phyloP scores from a whole-genome alignment of 108 stramenopile species.

The Mediolabrus comicus region DNA sequence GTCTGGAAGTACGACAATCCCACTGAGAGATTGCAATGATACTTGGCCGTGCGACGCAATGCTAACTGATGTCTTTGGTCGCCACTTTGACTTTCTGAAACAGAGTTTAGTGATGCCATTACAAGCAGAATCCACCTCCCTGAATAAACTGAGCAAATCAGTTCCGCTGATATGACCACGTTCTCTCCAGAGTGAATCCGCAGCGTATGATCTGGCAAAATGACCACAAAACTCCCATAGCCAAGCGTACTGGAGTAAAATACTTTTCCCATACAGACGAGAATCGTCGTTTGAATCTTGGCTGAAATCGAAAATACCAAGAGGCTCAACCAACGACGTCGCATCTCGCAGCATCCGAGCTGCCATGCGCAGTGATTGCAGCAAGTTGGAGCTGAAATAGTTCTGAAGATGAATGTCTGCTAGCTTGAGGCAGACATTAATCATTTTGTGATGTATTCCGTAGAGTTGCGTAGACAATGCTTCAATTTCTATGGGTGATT shows the following conservation, averaged over 20 bases:
- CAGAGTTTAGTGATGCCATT: slow-evolving; percentile 19
- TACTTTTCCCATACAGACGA: slow-evolving; percentile 32
- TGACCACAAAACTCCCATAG: slow-evolving; percentile 87
- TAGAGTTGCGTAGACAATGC: slow-evolving; percentile 74
- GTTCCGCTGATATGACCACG: slow-evolving; percentile 74
- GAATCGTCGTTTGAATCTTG: slow-evolving; percentile 3
- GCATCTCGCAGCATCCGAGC: slow-evolving; percentile 63
- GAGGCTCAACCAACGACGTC: slow-evolving; percentile 42
- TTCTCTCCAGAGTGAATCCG: slow-evolving; percentile 77
- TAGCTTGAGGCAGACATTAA: slow-evolving; percentile 74
- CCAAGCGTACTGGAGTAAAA: slow-evolving; percentile 74
- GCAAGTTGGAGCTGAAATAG: slow-evolving; percentile 78
- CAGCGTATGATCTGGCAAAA: slow-evolving; percentile 85
- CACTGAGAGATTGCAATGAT: slow-evolving; percentile 32
- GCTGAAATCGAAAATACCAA: slow-evolving; percentile 8
- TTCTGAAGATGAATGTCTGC: slow-evolving; percentile 76
- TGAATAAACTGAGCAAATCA: slow-evolving; percentile 61
- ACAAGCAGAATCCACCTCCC: slow-evolving; percentile 44
- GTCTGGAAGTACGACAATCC: slow-evolving; percentile 34
- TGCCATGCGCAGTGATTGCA: slow-evolving; percentile 67
- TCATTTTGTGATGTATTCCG: slow-evolving; percentile 72
- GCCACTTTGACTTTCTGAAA: slow-evolving; percentile 19
- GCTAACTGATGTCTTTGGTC: slow-evolving; percentile 13
- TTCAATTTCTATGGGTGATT: slow-evolving; percentile 43
- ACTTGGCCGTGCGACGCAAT: slow-evolving; percentile 40